Base-by-base conservation (phyloP, 2,329 filamentous ascomycete genomes). In the Claviceps sp. region DNA sequence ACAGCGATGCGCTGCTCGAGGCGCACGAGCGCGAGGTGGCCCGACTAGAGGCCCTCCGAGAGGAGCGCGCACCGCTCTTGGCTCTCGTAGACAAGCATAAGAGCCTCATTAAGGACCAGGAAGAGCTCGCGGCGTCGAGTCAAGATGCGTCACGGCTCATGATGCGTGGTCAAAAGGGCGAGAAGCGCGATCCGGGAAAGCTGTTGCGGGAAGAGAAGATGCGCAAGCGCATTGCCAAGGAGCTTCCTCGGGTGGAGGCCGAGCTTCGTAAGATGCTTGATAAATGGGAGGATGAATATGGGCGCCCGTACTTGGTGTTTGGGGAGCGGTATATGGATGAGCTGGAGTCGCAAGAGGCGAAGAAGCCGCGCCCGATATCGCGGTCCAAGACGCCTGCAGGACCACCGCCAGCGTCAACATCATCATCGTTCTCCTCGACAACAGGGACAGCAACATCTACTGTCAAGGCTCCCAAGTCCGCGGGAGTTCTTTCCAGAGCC, bases 131-230 rank as follows among this genome's bases (percentile, higher is more conserved):
- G n/a, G 80, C 86, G 44, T 95, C 91, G 2, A 95, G 89, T 61
- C 90, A 96, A 64, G 94, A 98, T 67, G 90, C 93, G 14, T 96
- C 91, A 6, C 84, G 93, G 45, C 75, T 98, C 34, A 89, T 97
- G 84, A 81, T 83, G 61, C 89, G 91, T 55, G 90, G 90, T 2
- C 84, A 89, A 59, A 95, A 95, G 71, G 91, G 91, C 51, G 91
- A 97, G 71, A 88, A 84, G 68, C 87, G 94, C 56, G 93, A 98
- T 64, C 93, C 93, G 2, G 91, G 89, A 49, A 93, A 95, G 70
- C 76, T 98, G 16, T 75, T 98, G 50, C 80, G 93, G 34, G 93
- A 98, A 65, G 93, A 98, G 71, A 98, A 97, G 77, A 95, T 95
- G 88, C 83, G 93, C 55, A 98, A 98, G 78, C 80, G 90, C 53